These are phyloP conservation scores for Parietichytrium sp. DNA, from an alignment of 108 stramenopile species.

Conservation along the genomic window DNA sequence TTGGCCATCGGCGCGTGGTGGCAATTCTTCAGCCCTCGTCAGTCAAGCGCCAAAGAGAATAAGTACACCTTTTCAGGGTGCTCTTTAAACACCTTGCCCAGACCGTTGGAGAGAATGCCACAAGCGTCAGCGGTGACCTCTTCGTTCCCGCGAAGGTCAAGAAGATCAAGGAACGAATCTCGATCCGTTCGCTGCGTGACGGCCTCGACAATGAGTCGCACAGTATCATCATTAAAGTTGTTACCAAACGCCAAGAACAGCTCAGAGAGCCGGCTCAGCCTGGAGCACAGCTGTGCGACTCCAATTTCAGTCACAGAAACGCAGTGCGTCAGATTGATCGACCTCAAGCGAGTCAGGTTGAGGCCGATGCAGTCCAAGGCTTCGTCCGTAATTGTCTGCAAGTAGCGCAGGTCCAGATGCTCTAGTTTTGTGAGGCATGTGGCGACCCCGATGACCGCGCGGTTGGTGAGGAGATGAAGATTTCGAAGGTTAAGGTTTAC, in stretches of 20 bases:
- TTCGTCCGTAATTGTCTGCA: not conserved
- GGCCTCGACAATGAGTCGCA: not conserved
- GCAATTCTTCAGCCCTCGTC: too few relatives aligned
- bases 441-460: not conserved
- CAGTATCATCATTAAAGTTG: not conserved
- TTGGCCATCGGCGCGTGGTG: too few relatives aligned
- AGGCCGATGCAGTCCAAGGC: not conserved
- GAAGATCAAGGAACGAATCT: not conserved
- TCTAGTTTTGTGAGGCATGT: not conserved
- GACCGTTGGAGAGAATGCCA: too few relatives aligned
- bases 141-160: not conserved
- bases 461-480: not conserved
- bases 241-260: not conserved
- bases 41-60: too few relatives aligned
- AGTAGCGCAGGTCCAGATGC: slow-evolving; percentile 31
- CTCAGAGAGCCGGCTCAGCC: not conserved
- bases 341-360: not conserved
- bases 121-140: not conserved
- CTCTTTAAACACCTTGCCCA: too few relatives aligned
- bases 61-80: too few relatives aligned
- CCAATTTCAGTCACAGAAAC: not conserved
- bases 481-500: slow-evolving; percentile 21
- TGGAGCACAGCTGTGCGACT: not conserved
- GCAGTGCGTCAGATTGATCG: slow-evolving; percentile 5
- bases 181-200: not conserved